Conservation (phyloP, 495 filamentous ascomycete species). For the Trichodelitschia bisporula region DNA sequence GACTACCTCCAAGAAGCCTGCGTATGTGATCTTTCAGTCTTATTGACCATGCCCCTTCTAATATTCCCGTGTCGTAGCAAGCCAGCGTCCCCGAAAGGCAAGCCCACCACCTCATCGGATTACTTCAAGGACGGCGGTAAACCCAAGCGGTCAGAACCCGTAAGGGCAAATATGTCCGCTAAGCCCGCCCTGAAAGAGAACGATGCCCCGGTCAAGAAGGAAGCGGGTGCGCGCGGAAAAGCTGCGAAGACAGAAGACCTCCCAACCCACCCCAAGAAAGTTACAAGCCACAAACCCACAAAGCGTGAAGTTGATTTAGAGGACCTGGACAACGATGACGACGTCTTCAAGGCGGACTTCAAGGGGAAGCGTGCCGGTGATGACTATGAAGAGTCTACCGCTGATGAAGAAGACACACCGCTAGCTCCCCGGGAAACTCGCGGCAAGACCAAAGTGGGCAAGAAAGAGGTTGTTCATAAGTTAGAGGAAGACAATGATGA, state of each 20-base stretch:
- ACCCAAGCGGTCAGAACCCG: conserved; percentile 15
- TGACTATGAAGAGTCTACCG: conserved; percentile 13
- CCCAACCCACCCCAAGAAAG: too few relatives aligned
- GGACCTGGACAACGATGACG: conserved; percentile 17
- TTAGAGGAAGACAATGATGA: conserved; percentile 14
- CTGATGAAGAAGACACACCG: conserved; percentile 10
- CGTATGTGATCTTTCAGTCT: conserved; percentile 1
- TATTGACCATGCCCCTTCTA: background rate
- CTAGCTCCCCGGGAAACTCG: conserved; percentile 6
- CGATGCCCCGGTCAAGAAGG: too few relatives aligned
- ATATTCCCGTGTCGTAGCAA: conserved; percentile 3
- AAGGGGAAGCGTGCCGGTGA: conserved; percentile 8
- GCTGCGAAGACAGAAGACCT: conserved; percentile 12
- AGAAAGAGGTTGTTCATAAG: conserved; percentile 13
- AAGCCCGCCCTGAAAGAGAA: background rate
- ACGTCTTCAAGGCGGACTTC: conserved; percentile 13
- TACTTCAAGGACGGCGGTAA: conserved; percentile 18
- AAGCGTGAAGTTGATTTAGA: too few relatives aligned
- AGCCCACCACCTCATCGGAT: conserved; percentile 14
- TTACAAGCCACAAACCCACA: too few relatives aligned
- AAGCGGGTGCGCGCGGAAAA: too few relatives aligned
- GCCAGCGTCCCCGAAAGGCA: conserved; percentile 6
- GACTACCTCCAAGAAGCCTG: conserved; percentile 12
- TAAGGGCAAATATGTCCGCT: conserved; percentile 6
- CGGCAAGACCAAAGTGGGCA: conserved; percentile 9